phyloP scores from a whole-genome alignment of 192 early-diverging fungal species.

The Backusella sp. region DNA sequence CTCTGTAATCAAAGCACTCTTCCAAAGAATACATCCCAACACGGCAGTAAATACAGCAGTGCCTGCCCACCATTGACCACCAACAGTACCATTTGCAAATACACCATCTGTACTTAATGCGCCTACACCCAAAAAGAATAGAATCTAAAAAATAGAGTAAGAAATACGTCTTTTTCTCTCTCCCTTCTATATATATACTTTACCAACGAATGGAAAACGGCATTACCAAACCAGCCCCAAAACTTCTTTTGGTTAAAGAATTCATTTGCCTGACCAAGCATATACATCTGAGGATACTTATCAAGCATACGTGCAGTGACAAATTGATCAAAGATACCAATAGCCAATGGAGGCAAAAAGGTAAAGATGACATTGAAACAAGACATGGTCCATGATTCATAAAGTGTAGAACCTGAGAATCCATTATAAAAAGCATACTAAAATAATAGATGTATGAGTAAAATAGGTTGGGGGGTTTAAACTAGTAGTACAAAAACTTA shows the following conservation, averaged over 20 bases:
- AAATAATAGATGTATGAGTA: too few species aligned
- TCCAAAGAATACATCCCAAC: constrained; percentile 85
- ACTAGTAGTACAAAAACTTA: constrained; percentile 11
- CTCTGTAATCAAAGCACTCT: constrained; percentile 87
- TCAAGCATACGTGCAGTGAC: constrained; percentile 91
- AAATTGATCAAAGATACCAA: constrained; percentile 97
- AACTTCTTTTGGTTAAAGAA: constrained; percentile 88
- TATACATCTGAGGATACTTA: constrained; percentile 97
- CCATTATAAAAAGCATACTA: constrained; percentile 85
- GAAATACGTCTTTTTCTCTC: not conserved
- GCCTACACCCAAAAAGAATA: constrained; percentile 68
- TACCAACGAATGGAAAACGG: constrained; percentile 90
- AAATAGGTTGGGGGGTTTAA: too few species aligned
- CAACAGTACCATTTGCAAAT: constrained; percentile 67
- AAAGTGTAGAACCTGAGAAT: constrained; percentile 97
- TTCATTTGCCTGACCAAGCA: constrained; percentile 67
- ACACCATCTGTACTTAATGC: constrained; percentile 72
- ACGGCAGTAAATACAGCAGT: constrained; percentile 87
- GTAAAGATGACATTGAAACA: constrained; percentile 95
- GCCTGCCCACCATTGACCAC: constrained; percentile 91
- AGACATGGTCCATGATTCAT: constrained; percentile 97
- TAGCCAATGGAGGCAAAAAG: constrained; percentile 89
- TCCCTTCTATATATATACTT: constrained; percentile 14
- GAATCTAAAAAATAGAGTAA: constrained; percentile 35
- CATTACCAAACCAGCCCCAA: constrained; percentile 91